Evolutionary conservation across 768 basidiomycete genomes (phyloP).

Genomic region (Mycena leptocephala): DNA sequence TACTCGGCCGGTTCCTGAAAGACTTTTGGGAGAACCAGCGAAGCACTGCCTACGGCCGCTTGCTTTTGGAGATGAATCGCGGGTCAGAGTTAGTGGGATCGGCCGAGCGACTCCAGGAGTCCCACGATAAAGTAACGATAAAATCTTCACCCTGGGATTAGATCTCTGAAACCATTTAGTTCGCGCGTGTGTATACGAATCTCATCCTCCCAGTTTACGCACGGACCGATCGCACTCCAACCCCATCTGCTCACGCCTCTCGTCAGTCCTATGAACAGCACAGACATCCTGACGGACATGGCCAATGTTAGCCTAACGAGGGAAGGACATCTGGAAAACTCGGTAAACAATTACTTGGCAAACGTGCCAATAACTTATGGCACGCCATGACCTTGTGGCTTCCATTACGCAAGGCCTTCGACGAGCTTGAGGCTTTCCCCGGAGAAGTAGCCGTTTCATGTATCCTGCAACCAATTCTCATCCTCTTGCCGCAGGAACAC

Average conservation of each 20-base stretch:
- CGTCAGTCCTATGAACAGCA: constrained; percentile 20
- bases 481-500: not conserved
- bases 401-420: constrained; percentile 5
- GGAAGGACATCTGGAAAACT: not conserved
- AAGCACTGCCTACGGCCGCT: not conserved
- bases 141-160: not conserved
- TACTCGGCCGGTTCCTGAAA: too few species aligned
- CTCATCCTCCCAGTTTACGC: not conserved
- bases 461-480: not conserved
- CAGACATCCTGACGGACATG: not conserved
- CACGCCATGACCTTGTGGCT: constrained; percentile 30
- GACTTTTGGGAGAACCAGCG: too few species aligned
- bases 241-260: not conserved
- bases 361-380: constrained; percentile 19
- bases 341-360: constrained; percentile 1
- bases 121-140: not conserved
- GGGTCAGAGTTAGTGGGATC: not conserved
- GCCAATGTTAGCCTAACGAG: not conserved
- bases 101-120: not conserved
- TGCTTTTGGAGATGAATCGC: not conserved
- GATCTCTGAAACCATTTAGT: not conserved
- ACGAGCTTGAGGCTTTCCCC: constrained; percentile 29
- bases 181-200: not conserved
- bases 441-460: not conserved
- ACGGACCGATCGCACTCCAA: constrained; percentile 7